phyloP scores from a whole-genome alignment of 495 filamentous ascomycete genomes.

The Lichenothelia convexa region DNA sequence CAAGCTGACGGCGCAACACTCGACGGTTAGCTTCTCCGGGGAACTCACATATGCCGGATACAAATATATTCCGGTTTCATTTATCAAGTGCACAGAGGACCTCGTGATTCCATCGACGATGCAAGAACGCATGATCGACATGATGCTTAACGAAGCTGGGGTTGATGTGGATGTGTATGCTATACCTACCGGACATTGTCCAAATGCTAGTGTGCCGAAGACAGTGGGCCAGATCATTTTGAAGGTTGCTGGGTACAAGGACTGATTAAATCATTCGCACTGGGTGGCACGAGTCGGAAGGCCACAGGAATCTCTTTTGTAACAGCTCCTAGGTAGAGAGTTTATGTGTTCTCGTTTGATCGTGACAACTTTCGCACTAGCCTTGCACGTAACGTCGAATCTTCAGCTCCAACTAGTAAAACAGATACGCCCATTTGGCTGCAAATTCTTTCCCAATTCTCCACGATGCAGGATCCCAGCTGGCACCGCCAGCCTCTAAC shows the following conservation, averaged over 20 bases:
- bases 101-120: not conserved
- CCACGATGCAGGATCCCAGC: constrained; percentile 12
- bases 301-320: too few species aligned
- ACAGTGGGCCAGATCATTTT: too few species aligned
- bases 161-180: not conserved
- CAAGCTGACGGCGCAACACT: not conserved
- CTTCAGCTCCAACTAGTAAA: too few species aligned
- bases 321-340: too few species aligned
- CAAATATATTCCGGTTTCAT: not conserved
- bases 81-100: not conserved
- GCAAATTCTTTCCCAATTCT: constrained; percentile 6
- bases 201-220: not conserved
- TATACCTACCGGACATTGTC: not conserved
- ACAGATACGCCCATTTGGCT: constrained; percentile 11
- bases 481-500: constrained; percentile 3
- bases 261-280: too few species aligned
- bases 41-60: not conserved
- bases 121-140: not conserved
- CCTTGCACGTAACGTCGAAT: too few species aligned
- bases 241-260: too few species aligned
- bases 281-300: too few species aligned
- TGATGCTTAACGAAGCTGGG: not conserved
- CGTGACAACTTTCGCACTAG: too few species aligned
- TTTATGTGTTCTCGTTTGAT: too few species aligned
- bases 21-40: not conserved